These are phyloP conservation scores for Trichoderma oligosporum DNA, from an alignment of 2,329 filamentous ascomycete genomes.

Conservation along the genomic window DNA sequence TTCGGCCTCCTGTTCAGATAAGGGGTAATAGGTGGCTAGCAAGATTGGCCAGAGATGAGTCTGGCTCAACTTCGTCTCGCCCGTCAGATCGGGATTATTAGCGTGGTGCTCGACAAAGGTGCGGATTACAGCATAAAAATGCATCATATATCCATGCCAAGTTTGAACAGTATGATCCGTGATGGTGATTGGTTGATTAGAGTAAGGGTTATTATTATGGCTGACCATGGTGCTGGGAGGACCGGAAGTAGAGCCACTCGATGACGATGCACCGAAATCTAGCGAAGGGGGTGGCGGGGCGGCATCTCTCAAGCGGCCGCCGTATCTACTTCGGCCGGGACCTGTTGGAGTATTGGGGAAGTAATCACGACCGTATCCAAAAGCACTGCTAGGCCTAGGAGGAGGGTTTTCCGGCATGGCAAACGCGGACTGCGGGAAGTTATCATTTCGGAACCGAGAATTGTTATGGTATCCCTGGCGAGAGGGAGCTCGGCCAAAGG, in stretches of 20 bases:
- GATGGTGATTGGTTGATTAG: conserved; percentile 34
- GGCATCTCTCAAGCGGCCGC: conserved; percentile 30
- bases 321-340: conserved; percentile 28
- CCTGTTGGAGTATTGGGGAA: conserved; percentile 32
- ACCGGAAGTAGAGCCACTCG: conserved; percentile 3
- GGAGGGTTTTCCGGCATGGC: conserved; percentile 24
- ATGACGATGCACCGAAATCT: conserved; percentile 21
- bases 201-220: conserved; percentile 22
- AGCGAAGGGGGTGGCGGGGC: conserved; percentile 1
- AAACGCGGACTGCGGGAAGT: conserved; percentile 30
- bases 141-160: conserved; percentile 38
- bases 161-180: conserved; percentile 33
- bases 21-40: conserved; percentile 36
- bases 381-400: conserved; percentile 24
- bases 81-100: conserved; percentile 30
- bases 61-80: conserved; percentile 28
- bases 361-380: conserved; percentile 26
- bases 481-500: conserved; percentile 25
- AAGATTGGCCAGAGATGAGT: conserved; percentile 38
- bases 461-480: conserved; percentile 18
- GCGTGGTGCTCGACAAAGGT: conserved; percentile 37
- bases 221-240: conserved; percentile 20
- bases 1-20: conserved; percentile 37
- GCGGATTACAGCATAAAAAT: conserved; percentile 37
- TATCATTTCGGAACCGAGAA: conserved; percentile 32